These are phyloP conservation scores for Phellopilus nigrolimitatus DNA, from an alignment of 1,284 basidiomycete species.

Conservation along the genomic window DNA sequence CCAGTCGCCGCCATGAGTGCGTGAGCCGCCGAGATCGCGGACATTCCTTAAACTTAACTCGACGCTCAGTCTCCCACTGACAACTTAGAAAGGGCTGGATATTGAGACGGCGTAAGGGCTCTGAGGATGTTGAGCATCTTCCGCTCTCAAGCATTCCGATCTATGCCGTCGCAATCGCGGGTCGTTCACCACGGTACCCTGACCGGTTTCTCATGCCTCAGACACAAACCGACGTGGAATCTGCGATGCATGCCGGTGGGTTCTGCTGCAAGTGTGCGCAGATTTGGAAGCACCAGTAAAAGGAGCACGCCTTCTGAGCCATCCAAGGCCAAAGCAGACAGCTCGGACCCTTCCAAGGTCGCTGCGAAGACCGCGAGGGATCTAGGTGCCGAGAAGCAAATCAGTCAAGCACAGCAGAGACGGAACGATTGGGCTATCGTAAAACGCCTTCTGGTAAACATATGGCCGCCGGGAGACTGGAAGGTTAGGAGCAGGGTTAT, in stretches of 20 bases:
- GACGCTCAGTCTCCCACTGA: background rate
- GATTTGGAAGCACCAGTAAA: background rate
- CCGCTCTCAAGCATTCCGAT: background rate
- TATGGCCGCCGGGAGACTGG: slow-evolving; percentile 78
- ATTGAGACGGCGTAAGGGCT: background rate
- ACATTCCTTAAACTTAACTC: too few species aligned
- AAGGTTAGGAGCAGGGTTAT: slow-evolving; percentile 74
- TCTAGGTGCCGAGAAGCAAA: slow-evolving; percentile 13
- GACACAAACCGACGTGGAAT: background rate
- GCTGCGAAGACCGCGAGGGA: slow-evolving; percentile 13
- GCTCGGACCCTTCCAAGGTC: background rate
- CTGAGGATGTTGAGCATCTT: slow-evolving; percentile 1
- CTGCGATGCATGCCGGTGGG: background rate
- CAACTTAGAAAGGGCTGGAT: background rate
- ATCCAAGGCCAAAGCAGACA: background rate
- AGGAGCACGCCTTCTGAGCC: background rate
- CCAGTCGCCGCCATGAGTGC: background rate
- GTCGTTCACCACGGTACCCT: background rate
- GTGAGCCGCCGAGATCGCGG: too few species aligned
- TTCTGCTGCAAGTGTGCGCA: background rate
- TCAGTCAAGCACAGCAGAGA: slow-evolving; percentile 47
- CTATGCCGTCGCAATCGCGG: background rate
- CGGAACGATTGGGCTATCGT: slow-evolving; percentile 66
- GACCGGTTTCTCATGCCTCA: background rate
- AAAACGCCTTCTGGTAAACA: slow-evolving; percentile 56